Conservation (phyloP, 2,329 filamentous ascomycete species). For the Apiospora marii region DNA sequence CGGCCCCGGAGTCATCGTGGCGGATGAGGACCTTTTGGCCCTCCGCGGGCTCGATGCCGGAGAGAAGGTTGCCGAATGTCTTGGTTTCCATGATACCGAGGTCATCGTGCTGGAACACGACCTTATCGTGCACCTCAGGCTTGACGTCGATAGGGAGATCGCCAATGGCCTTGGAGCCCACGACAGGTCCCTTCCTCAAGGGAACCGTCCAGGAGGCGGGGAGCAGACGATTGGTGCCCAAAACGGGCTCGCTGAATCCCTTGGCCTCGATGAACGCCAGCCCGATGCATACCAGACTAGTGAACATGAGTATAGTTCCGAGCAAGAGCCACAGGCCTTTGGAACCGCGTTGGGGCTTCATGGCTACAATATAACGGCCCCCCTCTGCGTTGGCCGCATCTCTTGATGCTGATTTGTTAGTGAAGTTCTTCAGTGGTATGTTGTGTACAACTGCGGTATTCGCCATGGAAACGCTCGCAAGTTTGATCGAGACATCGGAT, state of each 20-base stretch:
- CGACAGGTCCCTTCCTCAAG: constrained; percentile 35
- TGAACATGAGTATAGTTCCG: constrained; percentile 62
- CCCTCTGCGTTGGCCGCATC: constrained; percentile 52
- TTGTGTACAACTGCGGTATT: constrained; percentile 83
- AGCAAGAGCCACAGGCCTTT: constrained; percentile 57
- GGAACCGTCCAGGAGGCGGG: constrained; percentile 50
- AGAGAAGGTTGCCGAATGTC: constrained; percentile 46
- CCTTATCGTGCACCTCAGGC: constrained; percentile 44
- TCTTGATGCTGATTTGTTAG: constrained; percentile 46
- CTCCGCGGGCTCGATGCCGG: constrained; percentile 41
- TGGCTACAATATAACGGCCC: constrained; percentile 74
- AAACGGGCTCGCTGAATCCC: constrained; percentile 61
- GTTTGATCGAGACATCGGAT: constrained; percentile 69
- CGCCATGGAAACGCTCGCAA: constrained; percentile 82
- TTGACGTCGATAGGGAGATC: constrained; percentile 47
- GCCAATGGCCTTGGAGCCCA: constrained; percentile 45
- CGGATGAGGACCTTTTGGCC: constrained; percentile 50
- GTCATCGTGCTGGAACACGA: constrained; percentile 43
- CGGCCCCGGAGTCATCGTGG: constrained; percentile 36
- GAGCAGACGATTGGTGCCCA: constrained; percentile 64
- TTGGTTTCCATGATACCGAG: constrained; percentile 29
- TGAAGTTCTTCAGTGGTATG: constrained; percentile 68
- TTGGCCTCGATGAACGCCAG: constrained; percentile 71
- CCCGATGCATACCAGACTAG: constrained; percentile 68
- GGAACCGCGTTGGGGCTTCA: constrained; percentile 61